Conservation (phyloP, 345 rosid genomes). For the Firmiana major region DNA sequence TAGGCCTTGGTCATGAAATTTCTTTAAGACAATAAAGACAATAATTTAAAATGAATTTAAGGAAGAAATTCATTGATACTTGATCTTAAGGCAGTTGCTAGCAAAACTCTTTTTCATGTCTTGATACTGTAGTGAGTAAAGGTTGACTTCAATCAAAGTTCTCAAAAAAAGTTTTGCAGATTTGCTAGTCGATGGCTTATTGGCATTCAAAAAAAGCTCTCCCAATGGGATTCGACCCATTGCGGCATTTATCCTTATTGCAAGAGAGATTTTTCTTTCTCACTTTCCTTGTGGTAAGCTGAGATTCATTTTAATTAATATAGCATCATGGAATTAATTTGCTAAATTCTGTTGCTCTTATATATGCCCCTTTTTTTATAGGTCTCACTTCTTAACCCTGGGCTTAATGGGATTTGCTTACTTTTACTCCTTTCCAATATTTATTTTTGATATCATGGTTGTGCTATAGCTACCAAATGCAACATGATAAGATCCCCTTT, state of each 20-base stretch:
- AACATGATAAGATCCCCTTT: neutral
- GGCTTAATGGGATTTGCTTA: slow-evolving; percentile 72
- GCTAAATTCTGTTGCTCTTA: neutral
- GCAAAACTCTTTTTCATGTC: neutral
- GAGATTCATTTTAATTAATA: slow-evolving; percentile 11
- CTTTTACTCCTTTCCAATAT: slow-evolving; percentile 26
- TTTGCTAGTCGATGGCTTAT: slow-evolving; percentile 74
- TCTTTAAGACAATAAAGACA: neutral
- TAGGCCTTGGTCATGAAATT: slow-evolving; percentile 60
- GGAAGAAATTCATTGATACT: neutral
- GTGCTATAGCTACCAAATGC: neutral
- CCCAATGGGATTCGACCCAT: slow-evolving; percentile 88
- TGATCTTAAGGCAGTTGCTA: neutral
- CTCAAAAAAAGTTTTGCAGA: slow-evolving; percentile 41
- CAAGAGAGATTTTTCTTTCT: slow-evolving; percentile 41
- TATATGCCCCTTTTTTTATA: slow-evolving; percentile 25
- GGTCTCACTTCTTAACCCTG: slow-evolving; percentile 86
- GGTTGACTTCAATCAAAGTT: neutral
- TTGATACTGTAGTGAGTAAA: neutral
- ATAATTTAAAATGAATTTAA: neutral
- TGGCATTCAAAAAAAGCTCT: slow-evolving; percentile 75
- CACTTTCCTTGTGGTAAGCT: neutral
- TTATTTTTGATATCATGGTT: slow-evolving; percentile 10
- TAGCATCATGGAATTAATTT: neutral
- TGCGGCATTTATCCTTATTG: slow-evolving; percentile 81